These are phyloP conservation scores for Oryza meyeriana DNA, from an alignment of 176 grass and related monocot genomes.

Conservation along the genomic window DNA sequence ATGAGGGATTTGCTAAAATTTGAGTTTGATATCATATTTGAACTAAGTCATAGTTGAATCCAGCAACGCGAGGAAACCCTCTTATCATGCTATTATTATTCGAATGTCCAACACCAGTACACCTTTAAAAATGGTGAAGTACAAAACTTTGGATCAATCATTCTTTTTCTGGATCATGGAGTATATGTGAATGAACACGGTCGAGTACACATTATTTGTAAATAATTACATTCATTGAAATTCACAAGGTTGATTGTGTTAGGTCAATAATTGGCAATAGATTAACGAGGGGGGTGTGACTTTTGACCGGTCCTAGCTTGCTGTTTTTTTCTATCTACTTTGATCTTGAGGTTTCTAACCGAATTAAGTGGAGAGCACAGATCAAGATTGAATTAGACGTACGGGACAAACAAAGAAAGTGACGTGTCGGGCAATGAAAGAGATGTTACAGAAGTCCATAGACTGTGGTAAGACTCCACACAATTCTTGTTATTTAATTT, in stretches of 20 bases:
- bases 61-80: no score
- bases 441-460: background rate
- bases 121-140: background rate
- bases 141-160: background rate
- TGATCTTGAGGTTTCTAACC: background rate
- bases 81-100: no score
- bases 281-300: background rate
- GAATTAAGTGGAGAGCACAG: background rate
- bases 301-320: background rate
- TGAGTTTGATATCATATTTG: no score
- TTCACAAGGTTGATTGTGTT: background rate
- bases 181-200: background rate
- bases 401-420: background rate
- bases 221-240: background rate
- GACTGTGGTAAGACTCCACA: background rate
- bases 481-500: background rate
- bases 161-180: no score
- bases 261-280: constrained; percentile 12
- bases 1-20: no score
- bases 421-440: background rate
- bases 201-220: background rate
- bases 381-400: background rate
- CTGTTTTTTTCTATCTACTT: background rate
- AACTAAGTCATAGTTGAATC: no score
- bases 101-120: no score